phyloP scores from a whole-genome alignment of 805 yeast genomes.

The Maudiozyma serrabonitensis region DNA sequence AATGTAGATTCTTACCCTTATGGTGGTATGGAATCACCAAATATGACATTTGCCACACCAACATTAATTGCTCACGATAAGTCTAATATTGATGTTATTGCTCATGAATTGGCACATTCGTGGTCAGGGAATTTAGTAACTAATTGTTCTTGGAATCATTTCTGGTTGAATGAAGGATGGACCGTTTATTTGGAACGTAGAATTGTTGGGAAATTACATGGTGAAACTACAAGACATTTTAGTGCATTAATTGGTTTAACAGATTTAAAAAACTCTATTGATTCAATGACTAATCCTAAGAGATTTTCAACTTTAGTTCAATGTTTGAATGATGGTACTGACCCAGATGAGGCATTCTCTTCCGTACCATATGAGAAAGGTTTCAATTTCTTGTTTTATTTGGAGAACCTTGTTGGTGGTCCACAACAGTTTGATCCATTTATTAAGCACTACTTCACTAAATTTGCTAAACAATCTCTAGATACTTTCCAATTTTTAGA shows the following conservation, averaged over 20 bases:
- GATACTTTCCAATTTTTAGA: slow-evolving; percentile 79
- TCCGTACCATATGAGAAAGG: slow-evolving; percentile 91
- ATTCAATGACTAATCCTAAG: slow-evolving; percentile 47
- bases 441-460: slow-evolving; percentile 65
- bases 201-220: slow-evolving; percentile 68
- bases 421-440: slow-evolving; percentile 61
- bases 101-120: slow-evolving; percentile 88
- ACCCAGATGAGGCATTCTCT: slow-evolving; percentile 86
- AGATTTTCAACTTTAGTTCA: slow-evolving; percentile 60
- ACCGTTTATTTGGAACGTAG: slow-evolving; percentile 85
- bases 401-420: slow-evolving; percentile 66
- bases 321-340: slow-evolving; percentile 55
- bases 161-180: slow-evolving; percentile 96
- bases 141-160: slow-evolving; percentile 85
- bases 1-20: slow-evolving; percentile 74
- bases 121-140: slow-evolving; percentile 92
- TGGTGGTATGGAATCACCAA: slow-evolving; percentile 95
- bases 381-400: slow-evolving; percentile 61
- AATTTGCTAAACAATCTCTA: slow-evolving; percentile 58
- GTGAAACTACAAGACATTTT: slow-evolving; percentile 69
- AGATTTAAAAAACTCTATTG: slow-evolving; percentile 58
- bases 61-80: slow-evolving; percentile 78
- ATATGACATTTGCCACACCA: slow-evolving; percentile 84
- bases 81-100: slow-evolving; percentile 79
- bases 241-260: slow-evolving; percentile 85